Evolutionary conservation across 1,284 basidiomycete genomes (phyloP), one percentile per base, ranked within the genome.

Genomic region (Cryptococcus hybrid): DNA sequence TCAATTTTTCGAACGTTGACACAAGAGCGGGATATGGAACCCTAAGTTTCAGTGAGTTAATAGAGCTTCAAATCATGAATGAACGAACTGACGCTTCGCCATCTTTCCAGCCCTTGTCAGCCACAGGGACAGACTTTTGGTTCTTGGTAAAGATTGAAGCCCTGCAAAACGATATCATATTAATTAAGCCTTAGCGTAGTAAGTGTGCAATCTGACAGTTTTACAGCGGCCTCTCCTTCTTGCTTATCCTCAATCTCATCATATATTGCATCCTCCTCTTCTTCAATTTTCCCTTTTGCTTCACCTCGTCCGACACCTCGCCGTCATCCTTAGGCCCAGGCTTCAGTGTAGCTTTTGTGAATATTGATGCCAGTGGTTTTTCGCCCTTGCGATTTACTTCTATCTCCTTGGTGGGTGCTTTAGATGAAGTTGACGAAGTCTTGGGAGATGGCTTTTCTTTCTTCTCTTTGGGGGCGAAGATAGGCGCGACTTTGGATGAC

Each of bases 1-100:
- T 97, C 94, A 63, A 99, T 98, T 52, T 90, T 37, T 87, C 84
- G 72, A 99, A 99, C 0, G 90, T 86, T 61, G 90, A 87, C 1
- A 92, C 87, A 34, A 99, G 83, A 2, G 93, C 90, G 7, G 90
- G 87, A 75, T 99, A 99, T 0, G 96, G 95, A 9, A 98, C 88
- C 1, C 93, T 95, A 62, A 8, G 30, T 37, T 51, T 9, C 9
- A 15, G 40, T 55, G 69, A 57, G 37, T 52, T 8, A 13, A 24
- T 30, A 46, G 11, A 38, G 3, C 5, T n/a, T 13, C 18, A 34
- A 9, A 7, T 12, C 11, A 35, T 38, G 39, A 47, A 13, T 3
- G 13, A 30, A 13, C 34, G 39, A 12, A 82, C 89, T 67, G 70
- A 94, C 92, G 91, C 84, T 65, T 88, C 83, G 34, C 91, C 92